These are phyloP conservation scores for Schizopora paradoxa DNA, from an alignment of 1,284 basidiomycete genomes.

Conservation along the genomic window DNA sequence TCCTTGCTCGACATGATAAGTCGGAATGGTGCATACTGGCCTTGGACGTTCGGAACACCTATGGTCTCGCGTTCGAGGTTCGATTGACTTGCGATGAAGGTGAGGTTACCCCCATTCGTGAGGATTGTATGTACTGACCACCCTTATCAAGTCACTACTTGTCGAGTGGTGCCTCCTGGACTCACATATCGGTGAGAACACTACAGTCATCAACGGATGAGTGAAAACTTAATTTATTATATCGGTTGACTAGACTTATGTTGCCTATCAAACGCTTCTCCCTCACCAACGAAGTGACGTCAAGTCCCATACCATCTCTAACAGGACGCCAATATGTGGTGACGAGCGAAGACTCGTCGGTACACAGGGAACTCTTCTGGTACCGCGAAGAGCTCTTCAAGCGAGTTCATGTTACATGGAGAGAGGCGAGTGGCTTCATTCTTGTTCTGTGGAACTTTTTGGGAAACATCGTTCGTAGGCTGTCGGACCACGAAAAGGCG, in stretches of 20 bases:
- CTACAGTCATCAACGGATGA: background rate
- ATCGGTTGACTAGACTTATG: conserved; percentile 50
- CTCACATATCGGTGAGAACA: conserved; percentile 13
- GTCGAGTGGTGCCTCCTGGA: conserved; percentile 14
- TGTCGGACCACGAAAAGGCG: conserved; percentile 68
- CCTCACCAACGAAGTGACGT: conserved; percentile 52
- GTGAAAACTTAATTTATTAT: conserved; percentile 8
- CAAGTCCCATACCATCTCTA: conserved; percentile 74
- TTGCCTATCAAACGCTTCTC: conserved; percentile 72
- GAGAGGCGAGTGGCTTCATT: conserved; percentile 53
- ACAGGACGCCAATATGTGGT: conserved; percentile 92
- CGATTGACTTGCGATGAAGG: conserved; percentile 63
- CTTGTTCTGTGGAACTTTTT: background rate
- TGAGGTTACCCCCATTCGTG: conserved; percentile 27
- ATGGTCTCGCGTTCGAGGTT: conserved; percentile 85
- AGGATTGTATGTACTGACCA: no score
- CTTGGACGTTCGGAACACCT: conserved; percentile 84
- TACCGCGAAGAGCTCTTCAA: conserved; percentile 83
- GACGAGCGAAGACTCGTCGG: conserved; percentile 50
- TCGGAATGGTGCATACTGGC: conserved; percentile 79
- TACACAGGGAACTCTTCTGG: conserved; percentile 85
- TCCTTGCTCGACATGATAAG: conserved; percentile 43
- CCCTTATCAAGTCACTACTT: conserved; percentile 13
- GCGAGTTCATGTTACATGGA: conserved; percentile 68
- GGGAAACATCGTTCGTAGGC: conserved; percentile 41